A percentile compares a stretch with the other conserved stretches of the same genome.
phyloP scores from a whole-genome alignment of 257 asterid genomes.

The Eucommia ulmoides region DNA sequence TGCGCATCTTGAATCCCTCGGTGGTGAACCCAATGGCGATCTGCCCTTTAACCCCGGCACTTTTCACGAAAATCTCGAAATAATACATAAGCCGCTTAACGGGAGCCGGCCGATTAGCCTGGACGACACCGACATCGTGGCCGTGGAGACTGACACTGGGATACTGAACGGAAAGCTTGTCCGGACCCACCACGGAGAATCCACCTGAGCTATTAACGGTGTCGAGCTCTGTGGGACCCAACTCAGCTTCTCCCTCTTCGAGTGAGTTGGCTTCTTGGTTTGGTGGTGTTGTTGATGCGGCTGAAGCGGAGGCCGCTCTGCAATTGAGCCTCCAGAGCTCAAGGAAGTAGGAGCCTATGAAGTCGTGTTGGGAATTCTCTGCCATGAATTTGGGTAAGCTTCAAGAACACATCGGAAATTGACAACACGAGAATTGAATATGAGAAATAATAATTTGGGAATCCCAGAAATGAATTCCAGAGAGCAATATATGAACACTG shows the following conservation, averaged over 20 bases:
- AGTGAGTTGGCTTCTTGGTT: constrained; percentile 17
- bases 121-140: constrained; percentile 87
- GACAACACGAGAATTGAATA: no score
- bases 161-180: constrained; percentile 66
- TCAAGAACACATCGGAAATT: no score
- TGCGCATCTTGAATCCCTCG: constrained; percentile 59
- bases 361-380: no score
- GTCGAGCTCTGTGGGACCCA: constrained; percentile 62
- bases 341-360: constrained; percentile 58
- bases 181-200: constrained; percentile 63
- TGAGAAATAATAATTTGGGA: no score
- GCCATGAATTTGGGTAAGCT: no score
- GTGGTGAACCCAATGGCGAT: constrained; percentile 81
- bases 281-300: no score
- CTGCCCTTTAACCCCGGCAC: constrained; percentile 78
- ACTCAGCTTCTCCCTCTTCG: constrained; percentile 41
- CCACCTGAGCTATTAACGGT: constrained; percentile 71
- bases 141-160: constrained; percentile 54
- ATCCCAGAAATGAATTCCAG: no score
- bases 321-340: constrained; percentile 58
- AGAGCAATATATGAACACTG: no score
- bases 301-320: constrained; percentile 24
- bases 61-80: constrained; percentile 70
- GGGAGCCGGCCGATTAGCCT: constrained; percentile 81
- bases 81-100: constrained; percentile 58